Percentiles rank a stretch among this genome's conserved stretches.
Evolutionary conservation across 208 protist genomes (phyloP).

Genomic region (Acanthamoeba sp.): DNA sequence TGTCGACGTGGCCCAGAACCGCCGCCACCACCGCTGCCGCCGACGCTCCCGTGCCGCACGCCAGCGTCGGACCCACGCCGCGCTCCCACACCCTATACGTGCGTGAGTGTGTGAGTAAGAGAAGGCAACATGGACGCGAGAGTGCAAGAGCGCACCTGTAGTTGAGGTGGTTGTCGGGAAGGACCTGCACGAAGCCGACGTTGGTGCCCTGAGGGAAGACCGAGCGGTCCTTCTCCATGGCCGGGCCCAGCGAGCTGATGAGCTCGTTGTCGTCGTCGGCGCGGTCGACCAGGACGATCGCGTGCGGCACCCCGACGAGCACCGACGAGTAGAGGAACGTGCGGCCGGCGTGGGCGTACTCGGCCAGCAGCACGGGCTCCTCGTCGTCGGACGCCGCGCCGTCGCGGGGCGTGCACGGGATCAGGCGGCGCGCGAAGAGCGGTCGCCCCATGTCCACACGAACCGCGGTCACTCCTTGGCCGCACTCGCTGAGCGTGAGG

Average conservation of each 20-base stretch:
- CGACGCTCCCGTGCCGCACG: slow-evolving; percentile 10
- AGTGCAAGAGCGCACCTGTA: background rate
- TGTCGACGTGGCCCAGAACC: background rate
- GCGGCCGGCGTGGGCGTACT: background rate
- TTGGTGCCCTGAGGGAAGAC: background rate
- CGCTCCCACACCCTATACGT: slow-evolving; percentile 7
- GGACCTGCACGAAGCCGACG: slow-evolving; percentile 49
- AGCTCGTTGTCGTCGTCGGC: background rate
- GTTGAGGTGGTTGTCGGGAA: background rate
- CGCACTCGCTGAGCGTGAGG: background rate
- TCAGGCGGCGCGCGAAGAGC: background rate
- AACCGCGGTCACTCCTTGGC: background rate
- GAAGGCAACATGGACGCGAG: no score
- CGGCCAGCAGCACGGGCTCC: background rate
- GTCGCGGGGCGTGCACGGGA: background rate
- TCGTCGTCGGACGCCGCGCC: background rate
- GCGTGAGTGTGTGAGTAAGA: background rate
- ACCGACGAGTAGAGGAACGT: background rate
- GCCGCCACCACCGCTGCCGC: background rate
- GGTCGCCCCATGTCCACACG: slow-evolving; percentile 19
- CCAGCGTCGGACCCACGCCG: background rate
- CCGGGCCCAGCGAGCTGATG: background rate
- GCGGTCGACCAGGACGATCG: background rate
- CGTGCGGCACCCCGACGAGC: slow-evolving; percentile 9
- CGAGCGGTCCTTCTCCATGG: background rate